phyloP scores from a whole-genome alignment of 352 stramenopile genomes.

The Globisporangium orthogonon region DNA sequence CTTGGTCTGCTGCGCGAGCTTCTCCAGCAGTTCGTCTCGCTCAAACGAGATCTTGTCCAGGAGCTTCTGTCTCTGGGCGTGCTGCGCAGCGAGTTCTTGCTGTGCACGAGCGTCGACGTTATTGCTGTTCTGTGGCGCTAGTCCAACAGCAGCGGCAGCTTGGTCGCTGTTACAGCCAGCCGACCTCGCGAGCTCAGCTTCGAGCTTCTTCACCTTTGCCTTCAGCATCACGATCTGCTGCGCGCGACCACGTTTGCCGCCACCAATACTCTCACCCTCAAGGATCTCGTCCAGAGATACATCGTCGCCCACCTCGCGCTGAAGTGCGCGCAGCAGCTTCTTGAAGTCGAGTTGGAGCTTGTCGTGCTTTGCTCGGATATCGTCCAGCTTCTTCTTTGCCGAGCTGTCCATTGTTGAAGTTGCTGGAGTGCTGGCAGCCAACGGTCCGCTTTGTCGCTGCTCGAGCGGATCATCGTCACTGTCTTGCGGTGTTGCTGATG shows the following conservation, averaged over 20 bases:
- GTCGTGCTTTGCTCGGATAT: slow-evolving; percentile 51
- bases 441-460: neutral
- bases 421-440: slow-evolving; percentile 6
- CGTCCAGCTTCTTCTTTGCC: slow-evolving; percentile 49
- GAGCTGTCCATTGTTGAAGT: neutral
- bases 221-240: slow-evolving; percentile 86
- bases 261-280: slow-evolving; percentile 18
- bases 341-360: slow-evolving; percentile 58
- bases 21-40: slow-evolving; percentile 47
- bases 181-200: slow-evolving; percentile 25
- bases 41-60: slow-evolving; percentile 57
- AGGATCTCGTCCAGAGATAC: slow-evolving; percentile 41
- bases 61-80: slow-evolving; percentile 50
- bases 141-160: no score
- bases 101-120: slow-evolving; percentile 65
- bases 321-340: slow-evolving; percentile 57
- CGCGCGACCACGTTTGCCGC: slow-evolving; percentile 45
- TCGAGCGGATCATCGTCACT: neutral
- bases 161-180: neutral
- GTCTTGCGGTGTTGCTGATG: neutral
- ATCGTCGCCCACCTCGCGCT: slow-evolving; percentile 61
- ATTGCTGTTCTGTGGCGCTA: neutral
- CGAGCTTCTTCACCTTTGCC: slow-evolving; percentile 72
- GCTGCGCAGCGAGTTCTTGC: slow-evolving; percentile 45
- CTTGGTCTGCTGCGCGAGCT: slow-evolving; percentile 48